These are phyloP conservation scores for Mrakiaceae sp. DNA, from an alignment of 1,284 basidiomycete species.

Conservation along the genomic window DNA sequence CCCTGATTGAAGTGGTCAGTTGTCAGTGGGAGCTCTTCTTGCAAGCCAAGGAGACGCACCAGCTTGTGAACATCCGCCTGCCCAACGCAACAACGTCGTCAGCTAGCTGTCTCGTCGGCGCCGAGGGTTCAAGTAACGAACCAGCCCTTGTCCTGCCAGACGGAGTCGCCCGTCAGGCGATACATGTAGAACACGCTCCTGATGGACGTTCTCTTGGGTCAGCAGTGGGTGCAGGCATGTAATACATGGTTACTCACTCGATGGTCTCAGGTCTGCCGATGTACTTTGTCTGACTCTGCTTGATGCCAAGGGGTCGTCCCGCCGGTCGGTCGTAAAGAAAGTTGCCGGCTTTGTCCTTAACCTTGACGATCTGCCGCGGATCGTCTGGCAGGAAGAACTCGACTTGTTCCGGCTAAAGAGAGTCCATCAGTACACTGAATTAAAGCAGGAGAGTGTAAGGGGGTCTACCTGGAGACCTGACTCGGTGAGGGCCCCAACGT, in stretches of 20 bases:
- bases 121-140: no score
- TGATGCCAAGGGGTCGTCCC: conserved; percentile 29
- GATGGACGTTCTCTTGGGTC: no score
- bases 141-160: conserved; percentile 48
- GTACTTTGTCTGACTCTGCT: conserved; percentile 24
- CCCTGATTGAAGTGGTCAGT: not conserved
- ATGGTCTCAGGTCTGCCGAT: conserved; percentile 45
- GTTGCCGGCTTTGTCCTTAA: conserved; percentile 20
- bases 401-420: conserved; percentile 27
- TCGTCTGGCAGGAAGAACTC: conserved; percentile 29
- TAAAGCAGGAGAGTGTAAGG: no score
- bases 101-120: no score
- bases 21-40: not conserved
- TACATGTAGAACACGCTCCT: conserved; percentile 16
- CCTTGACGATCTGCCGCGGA: conserved; percentile 24
- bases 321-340: conserved; percentile 22
- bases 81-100: no score
- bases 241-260: conserved; percentile 34
- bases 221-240: no score
- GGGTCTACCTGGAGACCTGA: conserved; percentile 32
- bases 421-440: no score
- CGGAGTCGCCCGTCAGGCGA: conserved; percentile 36
- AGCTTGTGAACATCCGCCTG: conserved; percentile 42
- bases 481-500: conserved; percentile 32
- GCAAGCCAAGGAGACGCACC: conserved; percentile 28